Percentiles rank a stretch among this genome's conserved stretches.
Evolutionary conservation across 2,329 filamentous ascomycete genomes (phyloP).

Genomic region (Fusarium drepaniforme): DNA sequence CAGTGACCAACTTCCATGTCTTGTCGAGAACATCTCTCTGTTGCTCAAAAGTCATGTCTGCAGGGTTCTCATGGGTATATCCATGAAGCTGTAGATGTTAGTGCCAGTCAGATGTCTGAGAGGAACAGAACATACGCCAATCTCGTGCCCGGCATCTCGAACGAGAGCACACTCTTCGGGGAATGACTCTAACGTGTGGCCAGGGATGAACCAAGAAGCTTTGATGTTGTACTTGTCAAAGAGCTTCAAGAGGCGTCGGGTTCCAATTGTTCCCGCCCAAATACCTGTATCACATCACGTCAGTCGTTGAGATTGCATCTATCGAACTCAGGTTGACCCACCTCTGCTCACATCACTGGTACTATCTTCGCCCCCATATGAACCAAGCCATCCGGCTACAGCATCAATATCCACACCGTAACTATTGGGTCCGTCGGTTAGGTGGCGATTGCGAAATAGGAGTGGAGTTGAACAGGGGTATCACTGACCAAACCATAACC

Average conservation of each 20-base stretch:
- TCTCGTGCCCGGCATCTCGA: slow-evolving; percentile 62
- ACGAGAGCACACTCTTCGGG: slow-evolving; percentile 59
- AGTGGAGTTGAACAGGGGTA: background rate
- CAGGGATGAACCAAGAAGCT: slow-evolving; percentile 66
- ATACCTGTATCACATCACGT: slow-evolving; percentile 53
- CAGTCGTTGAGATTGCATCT: background rate
- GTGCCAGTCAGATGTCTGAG: slow-evolving; percentile 15
- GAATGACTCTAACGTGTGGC: slow-evolving; percentile 63
- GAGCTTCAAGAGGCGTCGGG: slow-evolving; percentile 74
- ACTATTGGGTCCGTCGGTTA: slow-evolving; percentile 43
- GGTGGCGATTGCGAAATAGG: background rate
- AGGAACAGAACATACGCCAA: slow-evolving; percentile 47
- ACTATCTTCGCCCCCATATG: slow-evolving; percentile 81
- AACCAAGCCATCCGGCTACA: slow-evolving; percentile 82
- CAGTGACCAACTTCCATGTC: slow-evolving; percentile 77
- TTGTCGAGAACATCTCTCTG: slow-evolving; percentile 83
- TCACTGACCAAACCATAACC: slow-evolving; percentile 45
- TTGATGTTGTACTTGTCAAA: slow-evolving; percentile 81
- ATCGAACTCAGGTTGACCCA: slow-evolving; percentile 37
- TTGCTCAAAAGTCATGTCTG: slow-evolving; percentile 79
- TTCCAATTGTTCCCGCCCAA: slow-evolving; percentile 75
- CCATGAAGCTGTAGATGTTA: slow-evolving; percentile 73
- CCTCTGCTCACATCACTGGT: slow-evolving; percentile 80
- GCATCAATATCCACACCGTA: slow-evolving; percentile 83
- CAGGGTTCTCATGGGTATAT: slow-evolving; percentile 81